Percentiles rank a stretch among this genome's conserved stretches.
Conservation (phyloP, 257 asterid species). For the Capsicum baccatum region DNA sequence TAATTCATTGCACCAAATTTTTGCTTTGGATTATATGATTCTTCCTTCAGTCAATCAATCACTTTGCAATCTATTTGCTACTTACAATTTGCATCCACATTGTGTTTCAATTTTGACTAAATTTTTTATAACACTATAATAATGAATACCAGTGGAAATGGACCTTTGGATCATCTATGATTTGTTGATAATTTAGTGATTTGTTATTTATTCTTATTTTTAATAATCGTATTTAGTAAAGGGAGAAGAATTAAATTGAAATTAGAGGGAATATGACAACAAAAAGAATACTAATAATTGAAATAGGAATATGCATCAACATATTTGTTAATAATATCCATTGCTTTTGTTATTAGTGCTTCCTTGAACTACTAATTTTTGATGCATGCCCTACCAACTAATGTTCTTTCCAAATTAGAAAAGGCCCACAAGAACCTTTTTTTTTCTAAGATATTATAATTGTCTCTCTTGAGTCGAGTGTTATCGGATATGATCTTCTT, state of each 20-base stretch:
- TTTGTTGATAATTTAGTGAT: neutral
- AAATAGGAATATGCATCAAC: slow-evolving; percentile 4
- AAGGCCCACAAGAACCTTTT: neutral
- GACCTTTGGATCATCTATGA: neutral
- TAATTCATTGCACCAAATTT: neutral
- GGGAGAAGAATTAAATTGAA: neutral
- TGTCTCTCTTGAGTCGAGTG: neutral
- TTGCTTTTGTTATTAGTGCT: slow-evolving; percentile 10
- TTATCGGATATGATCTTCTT: neutral
- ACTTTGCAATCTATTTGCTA: neutral
- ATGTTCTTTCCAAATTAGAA: slow-evolving; percentile 9
- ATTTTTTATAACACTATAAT: neutral
- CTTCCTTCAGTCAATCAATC: neutral
- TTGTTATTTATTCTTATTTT: neutral
- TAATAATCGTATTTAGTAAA: neutral
- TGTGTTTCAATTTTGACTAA: neutral
- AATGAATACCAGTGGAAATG: neutral
- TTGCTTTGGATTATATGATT: neutral
- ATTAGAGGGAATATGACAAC: neutral
- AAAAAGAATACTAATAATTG: slow-evolving; percentile 14
- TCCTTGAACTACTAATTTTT: neutral
- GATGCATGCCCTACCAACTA: neutral
- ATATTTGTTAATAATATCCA: neutral
- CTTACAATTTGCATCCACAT: neutral
- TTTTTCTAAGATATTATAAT: neutral